Base-by-base conservation (phyloP, 148 eudicot genomes). In the Diospyros lotus region DNA sequence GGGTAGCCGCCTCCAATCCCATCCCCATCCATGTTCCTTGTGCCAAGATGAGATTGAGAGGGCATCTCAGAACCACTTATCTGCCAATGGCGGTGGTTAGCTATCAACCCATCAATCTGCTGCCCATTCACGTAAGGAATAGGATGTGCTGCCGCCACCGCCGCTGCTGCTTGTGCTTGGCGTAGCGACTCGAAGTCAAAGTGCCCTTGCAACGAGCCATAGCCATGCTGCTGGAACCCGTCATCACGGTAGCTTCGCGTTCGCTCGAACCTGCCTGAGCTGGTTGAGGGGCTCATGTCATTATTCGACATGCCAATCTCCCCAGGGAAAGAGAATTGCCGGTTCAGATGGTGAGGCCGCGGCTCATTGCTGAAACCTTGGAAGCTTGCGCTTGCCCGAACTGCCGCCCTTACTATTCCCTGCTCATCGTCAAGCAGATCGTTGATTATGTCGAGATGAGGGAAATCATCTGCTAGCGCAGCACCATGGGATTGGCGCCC, bases 381-480 rank as follows among this genome's bases (percentile, higher is more conserved):
- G 69, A 78, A 83, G 68, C 76, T 59, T 5, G 79, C 56, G 75
- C 58, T 82, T 60, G 48, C 73, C 67, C 41, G 28, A 28, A 28
- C 52, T 59, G 77, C 54, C 15, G 44, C 56, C 64, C 69, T 83
- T 1, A 8, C 67, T 7, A 80, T 71, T 51, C 84, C 87, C 13
- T 86, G 80, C 68, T 93, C 99, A 60, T 96, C 99, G 58, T 89
- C 89, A 41, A 96, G 98, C 74, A 96, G 85, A 56, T 93, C 98
- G 72, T 96, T 91, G 81, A 96, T 96, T 67, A 96, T 96, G 82
- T 96, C 98, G 2, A 96, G 94, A 77, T 96, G 98, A 2, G 99
- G 99, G 70, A 96, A 96, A 17, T 96, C 99, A 70, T 96, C 99
- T 0, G 87, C 80, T 43, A 84, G 15, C 3, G 72, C 84, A 46